These are phyloP conservation scores for Phytophthora multivora DNA, from an alignment of 352 stramenopile species.

Conservation along the genomic window DNA sequence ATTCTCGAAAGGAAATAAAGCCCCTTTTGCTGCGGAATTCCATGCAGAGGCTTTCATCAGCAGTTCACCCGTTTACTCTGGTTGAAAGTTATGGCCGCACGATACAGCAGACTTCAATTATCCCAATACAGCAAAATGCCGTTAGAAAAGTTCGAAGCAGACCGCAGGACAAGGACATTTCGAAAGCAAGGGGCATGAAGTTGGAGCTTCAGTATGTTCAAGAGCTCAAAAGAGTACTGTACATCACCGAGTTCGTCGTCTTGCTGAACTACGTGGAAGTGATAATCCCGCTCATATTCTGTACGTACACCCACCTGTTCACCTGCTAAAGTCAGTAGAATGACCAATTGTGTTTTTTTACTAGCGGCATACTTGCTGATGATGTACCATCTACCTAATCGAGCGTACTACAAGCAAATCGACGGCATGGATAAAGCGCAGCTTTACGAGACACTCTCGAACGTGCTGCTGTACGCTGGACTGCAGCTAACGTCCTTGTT, in stretches of 20 bases:
- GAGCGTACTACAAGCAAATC: conserved; percentile 33
- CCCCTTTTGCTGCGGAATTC: too few species aligned
- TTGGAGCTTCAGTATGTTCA: conserved; percentile 11
- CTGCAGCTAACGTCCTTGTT: conserved; percentile 46
- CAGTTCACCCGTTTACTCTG: too few species aligned
- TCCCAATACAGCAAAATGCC: not conserved
- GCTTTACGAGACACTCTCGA: conserved; percentile 12
- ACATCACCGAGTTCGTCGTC: conserved; percentile 25
- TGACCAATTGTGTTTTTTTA: not conserved
- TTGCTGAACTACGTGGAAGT: conserved; percentile 30
- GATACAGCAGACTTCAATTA: conserved; percentile 1
- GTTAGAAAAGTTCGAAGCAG: not conserved
- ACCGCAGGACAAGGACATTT: not conserved
- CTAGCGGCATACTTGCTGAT: conserved; percentile 14
- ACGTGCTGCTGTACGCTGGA: conserved; percentile 30
- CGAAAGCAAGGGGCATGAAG: not conserved
- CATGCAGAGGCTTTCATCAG: too few species aligned
- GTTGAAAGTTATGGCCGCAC: not conserved
- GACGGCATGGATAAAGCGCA: conserved; percentile 10
- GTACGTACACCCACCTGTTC: conserved; percentile 1
- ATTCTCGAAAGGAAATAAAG: too few species aligned
- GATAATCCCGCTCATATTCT: conserved; percentile 22
- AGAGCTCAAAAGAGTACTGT: conserved; percentile 13
- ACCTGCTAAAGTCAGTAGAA: not conserved
- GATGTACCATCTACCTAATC: conserved; percentile 34